Percentiles rank a stretch among this genome's conserved stretches.
These are phyloP conservation scores for Leccinum subspadiceum DNA, from an alignment of 1,284 basidiomycete genomes.

Conservation along the genomic window DNA sequence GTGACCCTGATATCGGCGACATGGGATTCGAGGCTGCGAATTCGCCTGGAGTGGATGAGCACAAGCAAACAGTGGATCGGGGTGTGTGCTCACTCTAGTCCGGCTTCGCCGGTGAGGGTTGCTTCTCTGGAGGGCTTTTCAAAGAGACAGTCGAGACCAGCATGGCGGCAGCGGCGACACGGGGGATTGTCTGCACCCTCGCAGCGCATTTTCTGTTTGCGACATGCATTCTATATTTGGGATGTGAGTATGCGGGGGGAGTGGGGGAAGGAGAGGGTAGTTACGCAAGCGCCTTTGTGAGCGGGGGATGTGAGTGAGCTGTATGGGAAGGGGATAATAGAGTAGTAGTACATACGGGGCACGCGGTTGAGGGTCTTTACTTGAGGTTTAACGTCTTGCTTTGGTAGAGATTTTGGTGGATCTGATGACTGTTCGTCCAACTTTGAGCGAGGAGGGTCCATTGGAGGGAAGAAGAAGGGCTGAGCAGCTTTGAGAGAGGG, in stretches of 20 bases:
- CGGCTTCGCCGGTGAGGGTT: slow-evolving; percentile 81
- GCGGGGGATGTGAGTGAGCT: slow-evolving; percentile 9
- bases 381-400: slow-evolving; percentile 63
- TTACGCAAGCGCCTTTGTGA: slow-evolving; percentile 9
- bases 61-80: slow-evolving; percentile 7
- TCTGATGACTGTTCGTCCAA: slow-evolving; percentile 44
- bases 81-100: slow-evolving; percentile 70
- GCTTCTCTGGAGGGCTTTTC: slow-evolving; percentile 86
- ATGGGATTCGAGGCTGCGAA: slow-evolving; percentile 80
- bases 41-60: slow-evolving; percentile 56
- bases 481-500: not conserved
- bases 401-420: slow-evolving; percentile 36
- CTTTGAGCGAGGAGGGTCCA: slow-evolving; percentile 33
- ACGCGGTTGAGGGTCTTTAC: slow-evolving; percentile 79
- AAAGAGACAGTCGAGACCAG: slow-evolving; percentile 83
- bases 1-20: slow-evolving; percentile 74
- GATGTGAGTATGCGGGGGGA: slow-evolving; percentile 7
- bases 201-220: slow-evolving; percentile 86
- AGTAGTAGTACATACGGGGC: slow-evolving; percentile 56
- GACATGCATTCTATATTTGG: slow-evolving; percentile 66
- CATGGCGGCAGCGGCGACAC: slow-evolving; percentile 84
- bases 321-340: slow-evolving; percentile 16
- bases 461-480: not conserved
- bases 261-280: slow-evolving; percentile 16
- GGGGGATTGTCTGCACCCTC: slow-evolving; percentile 91